These are phyloP conservation scores for Cicer yamashitae DNA, from an alignment of 306 rosid genomes.

Conservation along the genomic window DNA sequence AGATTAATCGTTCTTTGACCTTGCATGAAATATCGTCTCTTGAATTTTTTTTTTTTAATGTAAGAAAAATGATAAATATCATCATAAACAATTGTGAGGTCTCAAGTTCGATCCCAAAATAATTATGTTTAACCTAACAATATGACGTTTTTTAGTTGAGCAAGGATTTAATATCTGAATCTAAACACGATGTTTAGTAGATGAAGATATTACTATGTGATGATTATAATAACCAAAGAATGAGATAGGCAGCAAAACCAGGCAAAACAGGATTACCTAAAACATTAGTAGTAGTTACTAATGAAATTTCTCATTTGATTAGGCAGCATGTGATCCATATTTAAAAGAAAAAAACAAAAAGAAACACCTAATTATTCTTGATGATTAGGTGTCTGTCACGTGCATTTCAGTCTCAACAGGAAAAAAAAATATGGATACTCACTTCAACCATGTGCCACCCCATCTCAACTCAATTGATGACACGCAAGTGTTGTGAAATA, in stretches of 20 bases:
- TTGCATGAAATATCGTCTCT: no score
- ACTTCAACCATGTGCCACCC: conserved; percentile 41
- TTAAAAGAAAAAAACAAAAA: conserved; percentile 37
- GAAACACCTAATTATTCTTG: conserved; percentile 35
- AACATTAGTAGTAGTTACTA: conserved; percentile 31
- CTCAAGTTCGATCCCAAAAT: rapidly evolving
- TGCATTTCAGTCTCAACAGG: conserved; percentile 39
- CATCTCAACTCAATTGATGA: conserved; percentile 12
- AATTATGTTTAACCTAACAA: no score
- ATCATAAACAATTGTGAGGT: no score
- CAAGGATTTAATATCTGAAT: no score
- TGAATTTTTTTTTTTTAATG: no score
- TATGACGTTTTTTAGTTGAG: no score
- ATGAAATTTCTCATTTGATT: conserved; percentile 45
- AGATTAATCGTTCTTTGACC: no score
- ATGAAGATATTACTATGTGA: neutral
- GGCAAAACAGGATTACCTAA: conserved; percentile 56
- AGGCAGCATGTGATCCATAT: conserved; percentile 51
- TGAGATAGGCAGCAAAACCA: conserved; percentile 42
- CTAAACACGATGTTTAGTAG: no score
- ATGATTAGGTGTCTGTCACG: conserved; percentile 52
- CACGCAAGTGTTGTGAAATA: no score
- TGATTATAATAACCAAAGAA: conserved; percentile 39
- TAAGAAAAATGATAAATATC: no score
- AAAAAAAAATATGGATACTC: conserved; percentile 36